Conservation (phyloP, 23 red algal genomes). For the Porphyridium purpureum region DNA sequence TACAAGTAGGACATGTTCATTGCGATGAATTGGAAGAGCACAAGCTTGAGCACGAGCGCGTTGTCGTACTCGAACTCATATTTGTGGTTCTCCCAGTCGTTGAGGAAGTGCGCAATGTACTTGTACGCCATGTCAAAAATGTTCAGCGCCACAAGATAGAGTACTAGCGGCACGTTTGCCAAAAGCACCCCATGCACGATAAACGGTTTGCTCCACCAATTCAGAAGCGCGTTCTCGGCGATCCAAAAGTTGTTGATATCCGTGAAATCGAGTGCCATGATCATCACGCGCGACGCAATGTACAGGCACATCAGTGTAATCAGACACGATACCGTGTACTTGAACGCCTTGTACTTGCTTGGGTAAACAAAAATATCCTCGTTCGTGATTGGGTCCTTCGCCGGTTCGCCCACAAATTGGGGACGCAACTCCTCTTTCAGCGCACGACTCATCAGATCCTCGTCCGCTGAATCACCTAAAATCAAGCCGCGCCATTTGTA, state of each 20-base stretch:
- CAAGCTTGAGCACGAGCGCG: slow-evolving; percentile 63
- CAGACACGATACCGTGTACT: slow-evolving; percentile 12
- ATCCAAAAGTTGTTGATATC: slow-evolving; percentile 32
- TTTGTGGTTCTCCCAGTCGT: slow-evolving; percentile 71
- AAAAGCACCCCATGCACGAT: slow-evolving; percentile 41
- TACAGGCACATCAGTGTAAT: slow-evolving; percentile 26
- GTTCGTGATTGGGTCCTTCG: slow-evolving; percentile 52
- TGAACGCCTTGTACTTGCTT: slow-evolving; percentile 13
- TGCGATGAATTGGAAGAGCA: slow-evolving; percentile 66
- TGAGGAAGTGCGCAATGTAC: slow-evolving; percentile 38
- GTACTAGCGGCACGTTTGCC: slow-evolving; percentile 35
- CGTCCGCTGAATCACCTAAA: slow-evolving; percentile 56
- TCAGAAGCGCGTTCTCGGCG: slow-evolving; percentile 14
- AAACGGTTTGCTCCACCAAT: slow-evolving; percentile 34
- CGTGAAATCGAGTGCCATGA: slow-evolving; percentile 45
- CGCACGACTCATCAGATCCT: slow-evolving; percentile 32
- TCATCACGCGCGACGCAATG: slow-evolving; percentile 41
- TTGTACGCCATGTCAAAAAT: slow-evolving; percentile 32
- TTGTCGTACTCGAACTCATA: slow-evolving; percentile 59
- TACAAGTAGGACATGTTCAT: slow-evolving; percentile 82
- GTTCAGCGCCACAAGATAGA: slow-evolving; percentile 44
- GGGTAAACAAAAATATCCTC: slow-evolving; percentile 62
- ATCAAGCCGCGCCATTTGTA: slow-evolving; percentile 61
- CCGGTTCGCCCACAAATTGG: slow-evolving; percentile 42
- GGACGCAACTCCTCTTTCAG: slow-evolving; percentile 49